Percentiles rank a stretch among this genome's conserved stretches.
These are phyloP conservation scores for Porpolomopsis calyptriformis DNA, from an alignment of 768 basidiomycete genomes.

Conservation along the genomic window DNA sequence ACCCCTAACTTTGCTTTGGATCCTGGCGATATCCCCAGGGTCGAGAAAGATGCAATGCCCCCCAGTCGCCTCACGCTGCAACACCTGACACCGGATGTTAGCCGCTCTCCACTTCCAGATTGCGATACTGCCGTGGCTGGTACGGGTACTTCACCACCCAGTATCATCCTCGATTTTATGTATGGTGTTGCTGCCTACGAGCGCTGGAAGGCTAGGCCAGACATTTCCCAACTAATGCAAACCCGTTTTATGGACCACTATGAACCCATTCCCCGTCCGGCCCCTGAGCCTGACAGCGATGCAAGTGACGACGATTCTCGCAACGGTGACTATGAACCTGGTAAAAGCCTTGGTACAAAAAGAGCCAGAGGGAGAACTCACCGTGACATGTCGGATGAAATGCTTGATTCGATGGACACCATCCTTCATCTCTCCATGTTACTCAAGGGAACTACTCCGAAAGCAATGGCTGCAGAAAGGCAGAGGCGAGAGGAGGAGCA, in stretches of 20 bases:
- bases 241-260: neutral
- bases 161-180: conserved; percentile 1
- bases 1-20: conserved; percentile 8
- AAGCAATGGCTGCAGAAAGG: conserved; percentile 3
- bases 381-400: conserved; percentile 9
- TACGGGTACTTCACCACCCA: neutral
- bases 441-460: conserved; percentile 9
- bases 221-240: conserved; percentile 6
- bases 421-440: conserved; percentile 6
- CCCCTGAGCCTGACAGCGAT: neutral
- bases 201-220: neutral
- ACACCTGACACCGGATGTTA: neutral
- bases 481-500: conserved; percentile 3
- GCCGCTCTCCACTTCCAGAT: neutral
- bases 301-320: neutral
- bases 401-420: conserved; percentile 7
- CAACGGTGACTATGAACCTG: conserved; percentile 4
- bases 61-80: too few relatives aligned
- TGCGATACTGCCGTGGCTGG: neutral
- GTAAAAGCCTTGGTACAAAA: too few relatives aligned
- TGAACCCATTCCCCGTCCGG: too few relatives aligned
- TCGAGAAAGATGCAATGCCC: too few relatives aligned
- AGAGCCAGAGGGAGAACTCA: conserved; percentile 2
- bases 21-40: conserved; percentile 7
- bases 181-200: conserved; percentile 1